Evolutionary conservation across 192 early-diverging fungal genomes (phyloP).

Genomic region (Chytriomyces sp.): DNA sequence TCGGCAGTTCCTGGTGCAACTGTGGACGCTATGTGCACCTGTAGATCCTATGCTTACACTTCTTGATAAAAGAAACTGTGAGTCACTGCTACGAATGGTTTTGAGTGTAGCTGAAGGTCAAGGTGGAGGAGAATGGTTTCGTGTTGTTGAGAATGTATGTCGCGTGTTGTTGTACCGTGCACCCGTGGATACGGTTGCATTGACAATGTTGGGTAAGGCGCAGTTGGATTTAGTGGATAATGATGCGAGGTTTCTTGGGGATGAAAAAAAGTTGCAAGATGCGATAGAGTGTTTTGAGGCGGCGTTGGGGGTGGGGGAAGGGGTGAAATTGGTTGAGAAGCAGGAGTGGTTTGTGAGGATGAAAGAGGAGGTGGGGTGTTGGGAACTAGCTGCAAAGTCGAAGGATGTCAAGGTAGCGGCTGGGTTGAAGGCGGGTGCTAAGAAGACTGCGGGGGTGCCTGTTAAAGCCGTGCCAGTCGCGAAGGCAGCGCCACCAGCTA

Average conservation of each 20-base stretch:
- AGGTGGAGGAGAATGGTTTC: no score
- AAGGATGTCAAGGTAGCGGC: constrained; percentile 22
- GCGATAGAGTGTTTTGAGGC: constrained; percentile 45
- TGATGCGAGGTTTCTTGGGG: constrained; percentile 8
- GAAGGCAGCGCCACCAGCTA: constrained; percentile 5
- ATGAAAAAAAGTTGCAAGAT: constrained; percentile 15
- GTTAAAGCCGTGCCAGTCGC: no score
- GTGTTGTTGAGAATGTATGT: no score
- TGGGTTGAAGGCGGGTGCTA: constrained; percentile 1
- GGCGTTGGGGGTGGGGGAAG: constrained; percentile 19
- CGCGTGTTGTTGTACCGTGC: not conserved
- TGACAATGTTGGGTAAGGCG: constrained; percentile 29
- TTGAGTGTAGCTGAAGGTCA: no score
- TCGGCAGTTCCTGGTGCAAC: no score
- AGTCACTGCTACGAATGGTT: no score
- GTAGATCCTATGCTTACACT: no score
- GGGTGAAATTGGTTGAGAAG: not conserved
- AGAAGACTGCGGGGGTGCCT: not conserved
- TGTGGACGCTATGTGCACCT: no score
- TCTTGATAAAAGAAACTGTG: no score
- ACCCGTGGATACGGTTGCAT: not conserved
- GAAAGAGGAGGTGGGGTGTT: constrained; percentile 2
- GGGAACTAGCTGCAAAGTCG: not conserved
- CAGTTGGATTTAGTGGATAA: constrained; percentile 39
- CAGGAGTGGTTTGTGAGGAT: constrained; percentile 15